Evolutionary conservation across 169 alveolate species (phyloP).

Genomic region (Cryptosporidium parvum): DNA sequence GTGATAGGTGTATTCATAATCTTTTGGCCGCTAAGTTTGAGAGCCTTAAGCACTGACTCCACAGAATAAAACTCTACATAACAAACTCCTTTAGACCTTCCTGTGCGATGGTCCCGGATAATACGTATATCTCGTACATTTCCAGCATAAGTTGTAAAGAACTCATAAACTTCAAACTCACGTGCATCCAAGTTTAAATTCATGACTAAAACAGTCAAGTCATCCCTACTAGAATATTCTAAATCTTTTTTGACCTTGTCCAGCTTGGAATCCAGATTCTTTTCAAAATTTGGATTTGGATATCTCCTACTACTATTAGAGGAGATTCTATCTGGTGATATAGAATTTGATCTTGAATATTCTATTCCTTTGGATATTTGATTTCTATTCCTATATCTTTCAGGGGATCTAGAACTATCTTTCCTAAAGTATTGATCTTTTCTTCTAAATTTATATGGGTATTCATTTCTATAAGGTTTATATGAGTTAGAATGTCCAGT

Average conservation of each 20-base stretch:
- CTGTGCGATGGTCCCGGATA: constrained; percentile 95
- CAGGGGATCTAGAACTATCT: constrained; percentile 14
- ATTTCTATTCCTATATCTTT: not conserved
- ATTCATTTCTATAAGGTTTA: not conserved
- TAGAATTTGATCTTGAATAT: not conserved
- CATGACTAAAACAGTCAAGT: constrained; percentile 95
- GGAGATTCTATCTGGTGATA: not conserved
- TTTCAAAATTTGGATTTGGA: not conserved
- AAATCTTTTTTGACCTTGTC: constrained; percentile 87
- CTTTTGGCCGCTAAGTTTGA: constrained; percentile 92
- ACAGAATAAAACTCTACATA: constrained; percentile 97
- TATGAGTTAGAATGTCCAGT: not conserved
- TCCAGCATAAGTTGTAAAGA: constrained; percentile 95
- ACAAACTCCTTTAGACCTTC: constrained; percentile 96
- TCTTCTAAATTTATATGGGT: not conserved
- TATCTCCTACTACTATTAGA: not conserved
- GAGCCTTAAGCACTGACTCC: constrained; percentile 95
- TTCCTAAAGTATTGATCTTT: not conserved
- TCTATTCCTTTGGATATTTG: not conserved
- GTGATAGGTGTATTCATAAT: constrained; percentile 91
- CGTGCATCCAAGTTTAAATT: constrained; percentile 92
- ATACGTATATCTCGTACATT: constrained; percentile 96
- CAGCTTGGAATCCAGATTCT: constrained; percentile 83
- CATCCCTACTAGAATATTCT: constrained; percentile 97
- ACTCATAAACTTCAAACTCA: constrained; percentile 95